A percentile compares a stretch with the other conserved stretches of the same genome.
phyloP scores from a whole-genome alignment of 1,284 basidiomycete species.

The Ustilago cynodontis region DNA sequence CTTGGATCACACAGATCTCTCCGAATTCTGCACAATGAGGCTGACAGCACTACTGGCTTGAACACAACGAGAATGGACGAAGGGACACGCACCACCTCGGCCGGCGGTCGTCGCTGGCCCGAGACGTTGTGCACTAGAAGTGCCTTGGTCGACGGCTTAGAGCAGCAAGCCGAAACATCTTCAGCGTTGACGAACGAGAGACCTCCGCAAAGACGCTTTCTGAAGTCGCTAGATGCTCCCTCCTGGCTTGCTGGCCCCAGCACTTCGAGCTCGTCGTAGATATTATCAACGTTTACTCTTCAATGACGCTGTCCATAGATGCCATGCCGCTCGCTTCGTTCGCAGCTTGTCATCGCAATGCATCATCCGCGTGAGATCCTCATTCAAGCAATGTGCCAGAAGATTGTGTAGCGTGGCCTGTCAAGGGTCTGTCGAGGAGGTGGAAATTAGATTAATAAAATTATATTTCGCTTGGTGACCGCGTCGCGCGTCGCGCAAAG shows the following conservation, averaged over 20 bases:
- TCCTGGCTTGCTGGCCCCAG: constrained; percentile 19
- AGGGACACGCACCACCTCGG: not conserved
- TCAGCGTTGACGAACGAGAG: constrained; percentile 4
- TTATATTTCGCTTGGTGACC: constrained; percentile 23
- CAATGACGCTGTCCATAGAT: not conserved
- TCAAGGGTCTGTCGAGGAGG: not conserved
- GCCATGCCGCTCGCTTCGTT: no score
- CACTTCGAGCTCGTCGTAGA: not conserved
- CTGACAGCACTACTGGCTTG: not conserved
- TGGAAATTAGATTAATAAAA: constrained; percentile 9
- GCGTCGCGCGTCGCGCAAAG: constrained; percentile 49
- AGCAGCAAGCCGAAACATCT: not conserved
- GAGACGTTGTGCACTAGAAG: not conserved
- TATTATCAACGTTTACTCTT: not conserved
- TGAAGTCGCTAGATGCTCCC: constrained; percentile 12
- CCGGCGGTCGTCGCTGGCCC: not conserved
- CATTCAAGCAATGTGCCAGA: no score
- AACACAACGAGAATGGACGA: not conserved
- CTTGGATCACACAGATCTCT: not conserved
- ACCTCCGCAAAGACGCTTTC: constrained; percentile 34
- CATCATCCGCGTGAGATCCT: no score
- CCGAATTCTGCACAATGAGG: not conserved
- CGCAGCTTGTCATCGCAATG: no score
- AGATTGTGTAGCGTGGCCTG: no score
- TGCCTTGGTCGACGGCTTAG: no score